Evolutionary conservation across 306 rosid genomes (phyloP), one percentile per base, ranked within the genome.

Genomic region (Abrus precatorius): DNA sequence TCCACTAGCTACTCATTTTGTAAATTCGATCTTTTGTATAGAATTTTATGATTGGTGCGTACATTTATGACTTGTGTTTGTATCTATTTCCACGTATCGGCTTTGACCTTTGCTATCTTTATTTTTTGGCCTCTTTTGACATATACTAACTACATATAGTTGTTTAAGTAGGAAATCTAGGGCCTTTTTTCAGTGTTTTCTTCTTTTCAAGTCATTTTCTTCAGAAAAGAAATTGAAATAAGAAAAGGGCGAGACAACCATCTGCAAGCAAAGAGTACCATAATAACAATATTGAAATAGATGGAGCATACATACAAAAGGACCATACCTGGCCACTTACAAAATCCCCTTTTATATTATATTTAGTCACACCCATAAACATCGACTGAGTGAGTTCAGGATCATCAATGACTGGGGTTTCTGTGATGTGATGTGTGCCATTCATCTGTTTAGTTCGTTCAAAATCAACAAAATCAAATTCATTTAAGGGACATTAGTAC

Each of bases 131-230:
- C 72, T 61, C 54, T 74, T 78, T 78, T 56, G 82, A 83, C 77
- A 60, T 71, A 74, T 62, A 72, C 70, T 63, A 50, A 71, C 81
- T 33, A 50, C 10, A 50, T 86, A 73, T 13, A 76, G 61, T 86
- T 59, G 79, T 80, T 84, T 73, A 72, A 80, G 84, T 67, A 84
- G 34, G 73, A 86, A 77, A 77, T 80, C 69, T 68, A 7, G 33
- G 72, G 73, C 41, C 84, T 86, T 80, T 85, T 79, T 53, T 53
- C 6, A 36, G 71, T 83, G 84, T 67, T 80, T 52, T 67, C 72
- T 72, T 80, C 89, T 78, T 53, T 78, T 84, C 73, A 40, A 60
- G 87, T 84, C 90, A 84, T 86, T 84, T 77, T 86, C 86, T 80
- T 41, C 34, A 61, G 27, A 86, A 80, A 80, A 86, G 79, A 80